Base-by-base conservation (phyloP, 768 basidiomycete genomes). In the Rhodotorula sphaerocarpa region DNA sequence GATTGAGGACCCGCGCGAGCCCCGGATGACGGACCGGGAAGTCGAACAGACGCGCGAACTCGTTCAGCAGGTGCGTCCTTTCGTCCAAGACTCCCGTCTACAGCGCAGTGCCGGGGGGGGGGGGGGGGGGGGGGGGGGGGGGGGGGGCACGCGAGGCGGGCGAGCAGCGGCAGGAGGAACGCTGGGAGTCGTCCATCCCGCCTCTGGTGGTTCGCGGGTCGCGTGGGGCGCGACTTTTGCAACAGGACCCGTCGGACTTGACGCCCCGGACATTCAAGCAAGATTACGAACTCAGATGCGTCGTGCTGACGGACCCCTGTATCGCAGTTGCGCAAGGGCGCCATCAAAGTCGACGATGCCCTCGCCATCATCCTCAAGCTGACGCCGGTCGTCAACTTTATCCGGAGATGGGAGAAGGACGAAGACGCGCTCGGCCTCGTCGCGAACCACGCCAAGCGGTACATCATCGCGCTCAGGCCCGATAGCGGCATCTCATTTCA, bases 401-500 rank as follows among this genome's bases (percentile, higher is more conserved):
- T 14, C 31, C 25, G 28, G 5, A 61, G 50, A n/a, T 65, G 63
- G 59, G 46, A 57, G n/a, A n/a, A n/a, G 45, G 54, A 45, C 30
- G 59, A 47, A 2, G 56, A 50, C 21, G 48, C 43, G 3, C 30
- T 28, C 31, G 14, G 34, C 36, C 18, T 48, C 27, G 52, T 57
- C 31, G 34, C 46, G 18, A 41, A 33, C 47, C 67, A 69, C 46
- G 59, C 55, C 21, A 53, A 44, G 33, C 63, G 63, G 20, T 69
- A 65, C 67, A 30, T 65, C 50, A 31, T 55, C 39, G 67, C 67
- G 7, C 51, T 69, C 28, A 28, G 56, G 2, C 67, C 67, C 30
- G 63, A 69, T 48, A 46, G 48, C 50, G 67, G 67, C 48, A 50
- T 69, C 57, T 59, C 67, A 18, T 69, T 69, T 45, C 67, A 69